Conservation (phyloP, 768 basidiomycete genomes). For the Cytidiella melzeri region DNA sequence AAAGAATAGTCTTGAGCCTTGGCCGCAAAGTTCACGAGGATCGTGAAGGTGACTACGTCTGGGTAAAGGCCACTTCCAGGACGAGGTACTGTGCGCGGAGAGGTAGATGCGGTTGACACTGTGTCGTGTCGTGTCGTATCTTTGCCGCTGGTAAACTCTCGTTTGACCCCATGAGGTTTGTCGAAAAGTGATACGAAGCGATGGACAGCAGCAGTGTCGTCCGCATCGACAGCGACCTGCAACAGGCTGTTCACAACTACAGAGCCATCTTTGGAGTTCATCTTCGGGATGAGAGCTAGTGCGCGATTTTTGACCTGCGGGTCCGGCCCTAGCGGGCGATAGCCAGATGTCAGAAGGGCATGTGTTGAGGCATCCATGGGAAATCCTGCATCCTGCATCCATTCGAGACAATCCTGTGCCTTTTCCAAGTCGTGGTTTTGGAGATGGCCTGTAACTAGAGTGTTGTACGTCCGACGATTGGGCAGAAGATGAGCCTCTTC, state of each 20-base stretch:
- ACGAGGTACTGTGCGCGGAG: neutral
- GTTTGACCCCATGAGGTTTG: constrained; percentile 2
- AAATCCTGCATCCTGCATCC: constrained; percentile 54
- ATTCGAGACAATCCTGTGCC: constrained; percentile 45
- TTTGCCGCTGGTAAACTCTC: constrained; percentile 12
- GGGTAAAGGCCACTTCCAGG: constrained; percentile 25
- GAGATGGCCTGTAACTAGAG: constrained; percentile 60
- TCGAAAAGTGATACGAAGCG: constrained; percentile 47
- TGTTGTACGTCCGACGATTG: constrained; percentile 59
- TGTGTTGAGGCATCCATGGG: constrained; percentile 52
- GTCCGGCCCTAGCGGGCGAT: constrained; percentile 57
- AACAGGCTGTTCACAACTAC: constrained; percentile 65
- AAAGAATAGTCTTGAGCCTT: constrained; percentile 36
- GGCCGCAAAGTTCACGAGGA: constrained; percentile 53
- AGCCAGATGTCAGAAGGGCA: constrained; percentile 48
- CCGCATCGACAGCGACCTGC: constrained; percentile 49
- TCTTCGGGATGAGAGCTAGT: constrained; percentile 37
- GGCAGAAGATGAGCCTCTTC: constrained; percentile 38
- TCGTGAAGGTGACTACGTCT: constrained; percentile 54
- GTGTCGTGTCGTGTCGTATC: constrained; percentile 27
- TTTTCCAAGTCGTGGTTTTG: constrained; percentile 58
- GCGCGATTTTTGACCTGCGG: constrained; percentile 45
- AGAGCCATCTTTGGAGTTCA: constrained; percentile 39
- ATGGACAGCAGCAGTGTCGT: constrained; percentile 42
- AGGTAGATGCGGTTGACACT: neutral